Base-by-base conservation (phyloP, 768 basidiomycete species). In the Tricholoma furcatifolium region DNA sequence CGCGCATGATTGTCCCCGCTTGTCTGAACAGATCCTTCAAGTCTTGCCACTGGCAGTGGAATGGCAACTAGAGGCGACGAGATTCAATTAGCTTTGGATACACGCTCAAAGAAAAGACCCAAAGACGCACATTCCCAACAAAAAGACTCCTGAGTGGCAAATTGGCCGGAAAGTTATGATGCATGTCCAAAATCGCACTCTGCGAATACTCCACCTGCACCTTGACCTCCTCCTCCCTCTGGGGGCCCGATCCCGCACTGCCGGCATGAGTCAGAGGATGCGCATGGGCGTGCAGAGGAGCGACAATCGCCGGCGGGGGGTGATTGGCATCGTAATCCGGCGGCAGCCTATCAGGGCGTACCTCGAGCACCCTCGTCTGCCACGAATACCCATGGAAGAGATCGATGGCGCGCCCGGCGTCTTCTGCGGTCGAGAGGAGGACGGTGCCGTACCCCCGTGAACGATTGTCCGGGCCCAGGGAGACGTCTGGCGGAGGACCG, bases 1-100 rank as follows among this genome's bases (percentile, higher is more conserved):
- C 34, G 34, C 96, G 84, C 30, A 93, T 74, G 50, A 99, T 88
- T 21, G 88, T 85, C 17, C 96, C 96, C 2, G 91, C 93, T 57
- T 90, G 85, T 24, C 95, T 83, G 67, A 98, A 96, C 6, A 97
- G 78, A 70, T 98, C 94, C 70, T 98, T 98, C 39, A 99, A 79
- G 66, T 98, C 95, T 70, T 98, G 96, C 96, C 96, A 98, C 71
- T 93, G 93, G 61, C 87, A 88, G 62, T 94, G 92, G 70, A 93
- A 94, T 0, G 92, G 93, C 14, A 94, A 80, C 91, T 93, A 58
- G 9, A 31, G 27, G 50, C 54, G 40, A 64, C 15, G 8, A 15
- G 34, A 35, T 35, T 35, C 9, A 35, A 35, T 35, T 35, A 35
- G 34, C 9, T 9, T 35, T 35, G 34, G 34, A 35, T 35, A 9